Evolutionary conservation across 2,329 filamentous ascomycete species (phyloP), one percentile per base, ranked within the genome.

Genomic region (Chrysoporthe cubensis): DNA sequence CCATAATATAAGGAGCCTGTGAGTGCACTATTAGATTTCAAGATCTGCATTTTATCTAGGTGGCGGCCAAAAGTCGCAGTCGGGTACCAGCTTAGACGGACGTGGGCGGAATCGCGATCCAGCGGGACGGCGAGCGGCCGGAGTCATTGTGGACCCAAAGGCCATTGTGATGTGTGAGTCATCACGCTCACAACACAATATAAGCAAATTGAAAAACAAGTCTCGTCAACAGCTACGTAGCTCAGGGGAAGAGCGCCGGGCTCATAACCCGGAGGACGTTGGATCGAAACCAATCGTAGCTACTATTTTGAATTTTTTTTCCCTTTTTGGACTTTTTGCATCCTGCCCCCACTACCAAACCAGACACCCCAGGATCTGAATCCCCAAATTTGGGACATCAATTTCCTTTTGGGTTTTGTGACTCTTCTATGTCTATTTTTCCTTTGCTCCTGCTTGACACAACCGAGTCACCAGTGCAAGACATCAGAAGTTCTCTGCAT

Each of bases 211-310:
- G 13, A 3, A 2, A 54, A 7, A 32, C 8, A 6, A 26, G 8
- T 40, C 26, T 43, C 58, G 52, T 21, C 58, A 66, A 50, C 59
- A 67, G 65, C 65, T 67, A 60, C 65, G 56, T 67, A 67, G 65
- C 65, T 67, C 65, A 67, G 65, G 60, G 65, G 65, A 67, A 67
- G 65, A 67, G 59, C 65, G 65, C 65, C 65, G 65, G 65, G 65
- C 65, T 67, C 65, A 67, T 67, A 67, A 67, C 65, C 65, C 65
- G 65, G 60, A 67, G 65, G 65, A 58, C 65, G 60, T 50, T 58
- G 60, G 65, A 67, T 67, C 65, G 65, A 67, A 67, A 67, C 65
- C 60, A 58, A 50, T 58, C 56, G 65, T 60, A 67, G 65, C 65
- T 67, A 67, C 11, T 11, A 46, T 8, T 7, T 34, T 40, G 4